Percentiles rank a stretch among this genome's conserved stretches.
phyloP scores from a whole-genome alignment of 345 rosid genomes.

The Mangifera indica region DNA sequence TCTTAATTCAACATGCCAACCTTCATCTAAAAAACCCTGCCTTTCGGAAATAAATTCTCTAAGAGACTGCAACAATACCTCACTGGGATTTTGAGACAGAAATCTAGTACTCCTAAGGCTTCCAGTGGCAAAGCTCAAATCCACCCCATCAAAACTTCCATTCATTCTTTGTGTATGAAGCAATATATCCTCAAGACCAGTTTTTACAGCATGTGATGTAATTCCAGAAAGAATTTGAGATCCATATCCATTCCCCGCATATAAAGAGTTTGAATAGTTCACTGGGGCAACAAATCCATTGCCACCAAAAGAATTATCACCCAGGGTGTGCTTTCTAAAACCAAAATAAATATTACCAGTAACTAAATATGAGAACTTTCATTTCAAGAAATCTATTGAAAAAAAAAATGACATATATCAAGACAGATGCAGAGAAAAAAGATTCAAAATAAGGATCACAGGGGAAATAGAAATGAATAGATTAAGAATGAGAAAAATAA shows the following conservation, averaged over 20 bases:
- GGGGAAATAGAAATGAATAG: neutral
- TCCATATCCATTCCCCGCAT: constrained; percentile 48
- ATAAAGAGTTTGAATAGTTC: constrained; percentile 43
- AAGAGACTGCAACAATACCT: constrained; percentile 70
- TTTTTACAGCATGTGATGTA: constrained; percentile 30
- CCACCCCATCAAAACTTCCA: constrained; percentile 39
- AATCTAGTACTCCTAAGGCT: constrained; percentile 46
- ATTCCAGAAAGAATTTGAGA: constrained; percentile 46
- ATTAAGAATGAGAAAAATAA: neutral
- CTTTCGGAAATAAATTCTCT: constrained; percentile 74
- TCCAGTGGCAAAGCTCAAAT: constrained; percentile 51
- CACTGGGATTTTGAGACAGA: constrained; percentile 59
- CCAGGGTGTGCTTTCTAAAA: constrained; percentile 56
- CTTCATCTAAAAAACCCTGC: constrained; percentile 81
- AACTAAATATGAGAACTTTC: constrained; percentile 27
- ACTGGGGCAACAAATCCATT: constrained; percentile 50
- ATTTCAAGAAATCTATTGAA: constrained; percentile 17
- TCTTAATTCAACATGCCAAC: constrained; percentile 77
- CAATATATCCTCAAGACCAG: constrained; percentile 46
- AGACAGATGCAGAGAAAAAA: neutral
- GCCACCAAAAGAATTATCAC: constrained; percentile 55
- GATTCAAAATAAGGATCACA: neutral
- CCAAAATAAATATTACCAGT: constrained; percentile 37
- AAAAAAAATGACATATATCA: constrained; percentile 4
- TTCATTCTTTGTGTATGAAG: constrained; percentile 35